Conservation (phyloP, 148 eudicot genomes). For the Amaranthus hypochondriacus region DNA sequence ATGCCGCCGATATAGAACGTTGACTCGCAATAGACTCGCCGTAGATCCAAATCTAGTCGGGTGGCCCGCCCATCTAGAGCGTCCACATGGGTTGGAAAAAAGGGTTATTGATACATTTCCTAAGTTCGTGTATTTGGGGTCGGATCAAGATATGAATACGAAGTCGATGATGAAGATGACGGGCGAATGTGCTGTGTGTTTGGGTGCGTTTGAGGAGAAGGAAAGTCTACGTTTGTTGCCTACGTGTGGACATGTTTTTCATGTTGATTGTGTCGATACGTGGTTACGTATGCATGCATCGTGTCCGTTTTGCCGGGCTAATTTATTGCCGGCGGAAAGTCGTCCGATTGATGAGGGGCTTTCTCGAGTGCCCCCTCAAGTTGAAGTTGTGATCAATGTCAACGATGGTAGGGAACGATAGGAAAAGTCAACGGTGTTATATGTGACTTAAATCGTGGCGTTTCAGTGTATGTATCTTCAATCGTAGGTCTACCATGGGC, state of each 20-base stretch:
- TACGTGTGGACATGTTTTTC: conserved; percentile 26
- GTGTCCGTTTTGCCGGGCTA: conserved; percentile 28
- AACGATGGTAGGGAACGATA: conserved; percentile 1
- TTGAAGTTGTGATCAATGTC: conserved; percentile 19
- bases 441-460: neutral
- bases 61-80: neutral
- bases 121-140: conserved; percentile 2
- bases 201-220: conserved; percentile 20
- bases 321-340: neutral
- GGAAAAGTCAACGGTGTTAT: neutral
- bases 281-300: conserved; percentile 22
- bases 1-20: conserved; percentile 9
- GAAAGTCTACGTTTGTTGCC: conserved; percentile 21
- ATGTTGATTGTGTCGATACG: conserved; percentile 17
- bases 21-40: neutral
- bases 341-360: neutral
- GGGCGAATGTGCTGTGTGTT: conserved; percentile 22
- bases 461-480: neutral
- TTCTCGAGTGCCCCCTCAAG: neutral
- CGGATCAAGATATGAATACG: neutral
- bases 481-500: neutral
- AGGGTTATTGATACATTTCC: conserved; percentile 24
- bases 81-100: conserved; percentile 24
- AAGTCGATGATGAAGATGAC: conserved; percentile 1
- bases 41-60: neutral